Evolutionary conservation across 176 grass and related monocot species (phyloP), one percentile per base, ranked within the genome.

Genomic region (Phoenix roebelenii): DNA sequence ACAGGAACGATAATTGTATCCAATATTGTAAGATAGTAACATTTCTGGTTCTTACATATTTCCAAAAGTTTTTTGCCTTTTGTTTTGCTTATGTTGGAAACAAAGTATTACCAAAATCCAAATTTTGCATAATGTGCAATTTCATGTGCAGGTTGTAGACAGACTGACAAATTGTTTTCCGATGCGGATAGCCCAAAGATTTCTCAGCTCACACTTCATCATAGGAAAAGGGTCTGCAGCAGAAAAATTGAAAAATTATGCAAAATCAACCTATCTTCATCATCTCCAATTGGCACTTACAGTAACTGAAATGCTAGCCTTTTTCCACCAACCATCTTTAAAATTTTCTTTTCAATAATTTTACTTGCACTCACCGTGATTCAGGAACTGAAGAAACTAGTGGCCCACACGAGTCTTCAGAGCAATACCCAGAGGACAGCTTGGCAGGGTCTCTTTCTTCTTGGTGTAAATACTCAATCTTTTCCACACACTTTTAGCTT

Each of bases 371-470:
- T 24, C 19, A 22, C 55, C 73, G 25, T 80, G 22, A 57, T 52
- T 79, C 63, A 82, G 80, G 60, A 71, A 77, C 52, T 53, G 78
- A 83, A 79, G 81, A 83, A 83, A 80, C 75, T 82, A 51, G 50
- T 77, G 58, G 58, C 60, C 77, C 70, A 52, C 72, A 76, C 51
- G 71, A 91, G 71, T 71, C 52, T 67, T 63, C 70, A 57, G 77
- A 77, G 54, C 57, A 85, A 51, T 82, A 55, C 32, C 75, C 78
- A 64, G 84, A 97, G 67, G 84, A 85, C 62, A 75, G 76, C 54
- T 71, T 91, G 55, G 68, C 63, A 39, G 90, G 91, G 91, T 90
- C 15, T n/a, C 20, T 72, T 49, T 29, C 53, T 57, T 80, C 50
- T 15, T 7, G 16, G 32, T 35, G 32, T 35, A 35, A 35, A 35